A percentile compares a stretch with the other conserved stretches of the same genome.
Conservation (phyloP, 805 yeast genomes). For the Citeromyces matritensis region DNA sequence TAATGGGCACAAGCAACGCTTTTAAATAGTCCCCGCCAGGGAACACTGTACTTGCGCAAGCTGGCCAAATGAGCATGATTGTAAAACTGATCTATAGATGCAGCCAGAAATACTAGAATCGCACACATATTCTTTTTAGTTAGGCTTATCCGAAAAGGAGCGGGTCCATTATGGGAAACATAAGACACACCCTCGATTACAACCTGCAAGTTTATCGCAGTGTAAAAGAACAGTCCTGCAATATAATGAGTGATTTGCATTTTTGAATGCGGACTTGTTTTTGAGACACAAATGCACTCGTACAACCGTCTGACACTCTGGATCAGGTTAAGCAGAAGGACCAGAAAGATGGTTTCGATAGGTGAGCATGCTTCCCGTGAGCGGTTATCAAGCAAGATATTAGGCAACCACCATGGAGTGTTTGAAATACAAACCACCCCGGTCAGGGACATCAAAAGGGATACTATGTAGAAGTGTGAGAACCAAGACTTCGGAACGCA, state of each 20-base stretch:
- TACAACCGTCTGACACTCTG: constrained; percentile 41
- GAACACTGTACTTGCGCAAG: constrained; percentile 40
- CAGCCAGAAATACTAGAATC: constrained; percentile 13
- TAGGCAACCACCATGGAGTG: constrained; percentile 3
- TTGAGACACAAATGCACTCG: constrained; percentile 37
- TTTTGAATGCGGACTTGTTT: constrained; percentile 27
- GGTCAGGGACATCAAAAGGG: constrained; percentile 16
- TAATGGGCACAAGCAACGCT: constrained; percentile 55
- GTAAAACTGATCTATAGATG: constrained; percentile 27
- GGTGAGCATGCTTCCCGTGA: background rate
- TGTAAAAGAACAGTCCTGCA: constrained; percentile 48
- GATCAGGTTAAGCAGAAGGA: constrained; percentile 14
- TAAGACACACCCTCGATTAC: background rate
- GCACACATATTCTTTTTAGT: background rate
- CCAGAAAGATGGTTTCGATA: constrained; percentile 4
- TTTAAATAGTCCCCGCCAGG: constrained; percentile 32
- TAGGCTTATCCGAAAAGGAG: background rate
- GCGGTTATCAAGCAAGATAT: constrained; percentile 2
- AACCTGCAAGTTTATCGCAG: constrained; percentile 23
- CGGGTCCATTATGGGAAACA: constrained; percentile 5
- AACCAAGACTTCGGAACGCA: constrained; percentile 55
- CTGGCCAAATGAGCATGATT: constrained; percentile 35
- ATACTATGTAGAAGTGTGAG: constrained; percentile 41
- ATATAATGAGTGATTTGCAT: constrained; percentile 57
- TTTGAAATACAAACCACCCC: constrained; percentile 4